phyloP scores from a whole-genome alignment of 805 yeast species.

The Candida michaelii region DNA sequence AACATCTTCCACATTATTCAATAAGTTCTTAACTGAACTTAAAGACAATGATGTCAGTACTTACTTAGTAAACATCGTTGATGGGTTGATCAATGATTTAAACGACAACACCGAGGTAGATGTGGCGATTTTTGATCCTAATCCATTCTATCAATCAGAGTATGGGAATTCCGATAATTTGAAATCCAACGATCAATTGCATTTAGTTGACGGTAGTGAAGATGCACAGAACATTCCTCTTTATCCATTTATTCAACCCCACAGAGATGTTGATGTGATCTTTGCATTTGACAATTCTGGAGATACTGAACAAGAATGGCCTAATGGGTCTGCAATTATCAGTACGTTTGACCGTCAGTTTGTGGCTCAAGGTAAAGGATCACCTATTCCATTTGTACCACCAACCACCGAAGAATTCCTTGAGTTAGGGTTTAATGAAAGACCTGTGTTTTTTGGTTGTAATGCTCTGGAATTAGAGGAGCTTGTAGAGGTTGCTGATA shows the following conservation, averaged over 20 bases:
- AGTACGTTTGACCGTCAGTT: constrained; percentile 37
- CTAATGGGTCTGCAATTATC: constrained; percentile 41
- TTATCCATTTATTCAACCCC: constrained; percentile 38
- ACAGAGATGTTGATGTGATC: constrained; percentile 38
- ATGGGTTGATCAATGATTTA: constrained; percentile 24
- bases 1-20: constrained; percentile 39
- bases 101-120: constrained; percentile 26
- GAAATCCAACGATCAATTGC: constrained; percentile 28
- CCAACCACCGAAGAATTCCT: constrained; percentile 56
- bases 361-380: constrained; percentile 48
- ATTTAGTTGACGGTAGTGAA: constrained; percentile 45
- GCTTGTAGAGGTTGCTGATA: constrained; percentile 31
- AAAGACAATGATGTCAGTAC: constrained; percentile 20
- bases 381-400: constrained; percentile 81
- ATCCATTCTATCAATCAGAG: constrained; percentile 34
- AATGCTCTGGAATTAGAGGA: constrained; percentile 59
- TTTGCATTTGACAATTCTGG: constrained; percentile 45
- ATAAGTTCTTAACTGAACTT: constrained; percentile 24
- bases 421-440: constrained; percentile 57
- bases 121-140: constrained; percentile 40
- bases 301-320: constrained; percentile 41
- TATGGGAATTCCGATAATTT: constrained; percentile 19
- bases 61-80: constrained; percentile 24
- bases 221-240: constrained; percentile 43
- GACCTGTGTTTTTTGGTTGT: constrained; percentile 85